These are phyloP conservation scores for Candida morakotiae DNA, from an alignment of 805 yeast genomes.

Conservation along the genomic window DNA sequence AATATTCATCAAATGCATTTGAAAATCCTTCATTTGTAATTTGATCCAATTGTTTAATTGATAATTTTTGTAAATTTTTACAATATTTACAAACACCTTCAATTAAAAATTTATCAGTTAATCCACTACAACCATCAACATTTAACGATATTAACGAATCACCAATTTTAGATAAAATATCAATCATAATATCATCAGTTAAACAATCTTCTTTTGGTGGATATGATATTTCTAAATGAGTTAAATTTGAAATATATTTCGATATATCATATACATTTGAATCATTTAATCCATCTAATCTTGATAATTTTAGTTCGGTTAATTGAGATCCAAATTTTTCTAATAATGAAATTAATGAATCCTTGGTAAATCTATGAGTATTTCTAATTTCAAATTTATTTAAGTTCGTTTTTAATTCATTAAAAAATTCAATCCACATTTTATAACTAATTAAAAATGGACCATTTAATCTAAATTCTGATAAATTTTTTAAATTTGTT, in stretches of 20 bases:
- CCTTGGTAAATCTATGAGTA: conserved; percentile 78
- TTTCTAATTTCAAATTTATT: conserved; percentile 61
- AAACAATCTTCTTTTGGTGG: conserved; percentile 65
- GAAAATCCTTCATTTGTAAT: conserved; percentile 67
- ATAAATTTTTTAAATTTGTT: conserved; percentile 53
- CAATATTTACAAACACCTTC: conserved; percentile 62
- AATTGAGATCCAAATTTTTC: conserved; percentile 54
- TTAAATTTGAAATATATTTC: conserved; percentile 48
- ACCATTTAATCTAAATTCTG: conserved; percentile 70
- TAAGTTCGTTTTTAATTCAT: conserved; percentile 47
- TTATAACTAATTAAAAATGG: conserved; percentile 77
- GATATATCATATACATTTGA: conserved; percentile 61
- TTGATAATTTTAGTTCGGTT: conserved; percentile 53
- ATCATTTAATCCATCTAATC: conserved; percentile 69
- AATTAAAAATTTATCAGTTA: conserved; percentile 60
- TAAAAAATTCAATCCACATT: conserved; percentile 78
- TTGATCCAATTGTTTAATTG: conserved; percentile 56
- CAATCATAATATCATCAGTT: conserved; percentile 62
- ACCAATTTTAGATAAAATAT: conserved; percentile 60
- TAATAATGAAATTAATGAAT: conserved; percentile 57
- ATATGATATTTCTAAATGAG: conserved; percentile 60
- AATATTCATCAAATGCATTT: conserved; percentile 55
- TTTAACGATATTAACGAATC: conserved; percentile 51
- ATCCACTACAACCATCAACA: conserved; percentile 68
- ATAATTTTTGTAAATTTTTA: conserved; percentile 50